Evolutionary conservation across 768 basidiomycete genomes (phyloP).

Genomic region (Cystofilobasidium capitatum): DNA sequence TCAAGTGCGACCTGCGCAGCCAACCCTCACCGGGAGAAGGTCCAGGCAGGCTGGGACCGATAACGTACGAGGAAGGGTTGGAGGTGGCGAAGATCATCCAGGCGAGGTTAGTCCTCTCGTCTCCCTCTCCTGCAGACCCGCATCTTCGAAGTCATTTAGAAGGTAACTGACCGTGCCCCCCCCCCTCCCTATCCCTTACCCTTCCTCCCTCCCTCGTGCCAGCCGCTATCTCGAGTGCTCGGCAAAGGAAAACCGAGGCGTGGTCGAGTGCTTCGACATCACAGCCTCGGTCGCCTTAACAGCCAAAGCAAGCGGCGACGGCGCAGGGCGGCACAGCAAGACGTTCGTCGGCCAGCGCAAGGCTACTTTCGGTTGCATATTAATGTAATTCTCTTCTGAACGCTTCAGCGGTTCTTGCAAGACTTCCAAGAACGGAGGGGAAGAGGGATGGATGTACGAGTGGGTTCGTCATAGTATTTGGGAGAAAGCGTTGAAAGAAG

Average conservation of each 20-base stretch:
- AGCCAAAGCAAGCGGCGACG: not conserved
- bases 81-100: conserved; percentile 9
- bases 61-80: conserved; percentile 8
- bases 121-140: not conserved
- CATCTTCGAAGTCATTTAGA: not conserved
- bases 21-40: not conserved
- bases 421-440: no score
- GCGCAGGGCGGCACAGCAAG: no score
- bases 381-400: no score
- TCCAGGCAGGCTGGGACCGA: not conserved
- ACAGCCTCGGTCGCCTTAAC: not conserved
- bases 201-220: not conserved
- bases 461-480: no score
- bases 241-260: conserved; percentile 13
- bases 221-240: conserved; percentile 12
- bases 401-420: no score
- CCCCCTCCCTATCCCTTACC: no score
- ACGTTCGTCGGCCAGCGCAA: no score
- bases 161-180: not conserved
- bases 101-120: not conserved
- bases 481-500: no score
- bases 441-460: no score
- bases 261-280: conserved; percentile 10
- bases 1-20: conserved; percentile 12
- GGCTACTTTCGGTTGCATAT: no score